Evolutionary conservation across 441 rosid genomes (phyloP), one percentile per base, ranked within the genome.

Genomic region (Pelargonium australe): DNA sequence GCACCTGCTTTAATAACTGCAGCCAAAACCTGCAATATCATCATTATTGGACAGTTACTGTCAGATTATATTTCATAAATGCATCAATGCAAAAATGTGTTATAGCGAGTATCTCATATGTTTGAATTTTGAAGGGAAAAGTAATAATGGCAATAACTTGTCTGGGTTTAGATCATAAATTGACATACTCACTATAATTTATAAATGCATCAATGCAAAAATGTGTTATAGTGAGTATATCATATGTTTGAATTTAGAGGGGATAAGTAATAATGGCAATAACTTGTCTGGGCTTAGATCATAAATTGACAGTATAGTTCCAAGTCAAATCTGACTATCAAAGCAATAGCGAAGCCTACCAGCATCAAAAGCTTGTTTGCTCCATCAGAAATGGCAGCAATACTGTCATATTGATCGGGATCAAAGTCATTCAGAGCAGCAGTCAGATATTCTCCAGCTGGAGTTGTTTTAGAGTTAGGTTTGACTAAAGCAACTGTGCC

Each of bases 1-100:
- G 97, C 96, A 84, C 99, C 99, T 68, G 99, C 97, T 83, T 96
- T 96, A 71, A 96, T 96, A 68, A 96, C 98, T 70, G 99, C 98
- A 72, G 98, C 99, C 82, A 96, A 81, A 72, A 96, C 97, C 98
- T 96, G 91, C 78, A 87, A 81, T 64, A 74, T 68, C 67, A 28
- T 28, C 1, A 65, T 66, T 61, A 75, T 63, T 70, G 37, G 47
- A 64, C 9, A 53, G 16, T 68, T 47, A 55, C 63, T 17, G 63
- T 8, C 34, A 20, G 16, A 60, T 60, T 3, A 60, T 10, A 20
- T 60, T 60, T 13, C 51, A 45, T 45, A 10, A 45, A 45, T 45
- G 1, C 51, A 45, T 45, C 10, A 13, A 10, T 5, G 10, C 51
- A 45, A 45, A 45, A 45, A 45, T 45, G 51, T 45, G 51, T 10